Base-by-base conservation (phyloP, 2,329 filamentous ascomycete species). In the Hypoxylon sp. region DNA sequence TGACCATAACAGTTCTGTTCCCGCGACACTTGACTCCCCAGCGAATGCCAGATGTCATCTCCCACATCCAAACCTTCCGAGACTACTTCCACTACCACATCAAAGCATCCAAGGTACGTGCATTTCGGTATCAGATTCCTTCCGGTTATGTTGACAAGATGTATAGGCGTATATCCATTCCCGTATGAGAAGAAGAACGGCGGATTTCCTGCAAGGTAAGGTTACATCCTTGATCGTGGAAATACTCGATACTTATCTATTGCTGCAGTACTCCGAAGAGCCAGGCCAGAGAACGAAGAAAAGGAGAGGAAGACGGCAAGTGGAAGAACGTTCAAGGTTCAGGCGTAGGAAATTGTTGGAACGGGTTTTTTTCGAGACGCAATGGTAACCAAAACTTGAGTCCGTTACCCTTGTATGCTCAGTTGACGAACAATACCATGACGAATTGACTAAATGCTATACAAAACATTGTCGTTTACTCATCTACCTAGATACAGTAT, bases 21-120 rank as follows among this genome's bases (percentile, higher is more conserved):
- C 95, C 96, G 51, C 91, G 96, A 72, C 97, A 99, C 81, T 86
- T 99, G 73, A 95, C 94, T 13, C 90, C 90, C 13, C 94, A 98
- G 81, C 90, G 94, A 78, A 93, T 97, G 84, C 91, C 93, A 67
- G 94, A 98, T 73, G 94, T 97, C 79, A 99, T 99, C 75, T 98
- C 94, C 55, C 97, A 99, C 81, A 98, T 99, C 76, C 97, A 99
- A 83, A 99, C 96, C 13, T 99, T 99, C 92, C 93, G 96, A 74
- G 96, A 99, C 80, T 99, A 99, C 83, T 99, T 99, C 87, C 96
- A 99, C 82, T 99, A 99, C 81, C 96, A 99, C 82, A 99, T 99
- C 84, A 99, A 99, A 84, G 97, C 96, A 31, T 98, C 94, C 70
- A 99, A 99, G 86, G 89, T 90, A 80, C 58, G 71, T 31, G 14